These are phyloP conservation scores for Umbelopsis sp. DNA, from an alignment of 371 early-diverging fungal genomes.

Conservation along the genomic window DNA sequence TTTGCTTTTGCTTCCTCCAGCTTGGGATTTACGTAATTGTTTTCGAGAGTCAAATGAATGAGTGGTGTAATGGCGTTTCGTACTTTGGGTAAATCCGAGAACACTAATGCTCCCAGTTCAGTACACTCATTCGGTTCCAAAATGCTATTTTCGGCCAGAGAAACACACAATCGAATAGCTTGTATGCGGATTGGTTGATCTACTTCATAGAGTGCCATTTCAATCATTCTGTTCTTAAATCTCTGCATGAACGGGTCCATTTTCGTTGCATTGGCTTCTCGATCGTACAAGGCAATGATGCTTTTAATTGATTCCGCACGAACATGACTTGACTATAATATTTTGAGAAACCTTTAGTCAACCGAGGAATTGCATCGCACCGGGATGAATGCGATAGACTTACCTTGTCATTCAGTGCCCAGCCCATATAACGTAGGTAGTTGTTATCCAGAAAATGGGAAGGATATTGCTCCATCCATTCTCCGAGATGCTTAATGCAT, in stretches of 20 bases:
- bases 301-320: slow-evolving; percentile 67
- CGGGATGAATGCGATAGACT: neutral
- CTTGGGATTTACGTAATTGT: slow-evolving; percentile 46
- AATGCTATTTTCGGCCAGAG: slow-evolving; percentile 35
- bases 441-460: slow-evolving; percentile 70
- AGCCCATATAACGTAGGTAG: slow-evolving; percentile 84
- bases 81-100: slow-evolving; percentile 34
- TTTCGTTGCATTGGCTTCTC: slow-evolving; percentile 51
- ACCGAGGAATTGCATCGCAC: neutral
- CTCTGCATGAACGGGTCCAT: slow-evolving; percentile 75
- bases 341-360: neutral
- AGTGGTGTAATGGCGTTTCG: slow-evolving; percentile 58
- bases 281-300: slow-evolving; percentile 55
- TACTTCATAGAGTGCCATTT: slow-evolving; percentile 82
- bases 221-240: slow-evolving; percentile 75
- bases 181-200: slow-evolving; percentile 68
- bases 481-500: slow-evolving; percentile 77
- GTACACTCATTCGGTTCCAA: slow-evolving; percentile 28
- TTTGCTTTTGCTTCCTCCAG: slow-evolving; percentile 41
- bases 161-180: slow-evolving; percentile 63
- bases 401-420: slow-evolving; percentile 85
- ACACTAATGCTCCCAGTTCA: slow-evolving; percentile 21
- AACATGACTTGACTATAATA: slow-evolving; percentile 50
- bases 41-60: slow-evolving; percentile 50
- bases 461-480: slow-evolving; percentile 76